Percentiles rank a stretch among this genome's conserved stretches.
phyloP scores from a whole-genome alignment of 139 green algal genomes.

The Chlorella sp. region DNA sequence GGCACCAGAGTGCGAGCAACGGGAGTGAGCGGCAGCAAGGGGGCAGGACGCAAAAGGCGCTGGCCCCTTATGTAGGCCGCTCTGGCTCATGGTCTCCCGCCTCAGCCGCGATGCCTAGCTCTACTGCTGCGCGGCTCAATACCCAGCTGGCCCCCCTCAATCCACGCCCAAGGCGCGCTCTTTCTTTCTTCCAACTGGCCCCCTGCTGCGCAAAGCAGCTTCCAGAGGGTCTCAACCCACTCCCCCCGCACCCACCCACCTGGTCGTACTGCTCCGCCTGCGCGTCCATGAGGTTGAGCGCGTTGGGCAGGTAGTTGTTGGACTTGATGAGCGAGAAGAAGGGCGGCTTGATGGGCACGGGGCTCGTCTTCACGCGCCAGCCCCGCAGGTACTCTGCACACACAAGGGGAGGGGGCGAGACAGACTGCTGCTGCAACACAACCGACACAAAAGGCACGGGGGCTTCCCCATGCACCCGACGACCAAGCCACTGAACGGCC shows the following conservation, averaged over 20 bases:
- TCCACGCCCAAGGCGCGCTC: too few relatives aligned
- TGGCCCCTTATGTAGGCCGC: too few relatives aligned
- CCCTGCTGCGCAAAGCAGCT: not conserved
- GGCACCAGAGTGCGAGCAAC: too few relatives aligned
- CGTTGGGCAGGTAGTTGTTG: constrained; percentile 74
- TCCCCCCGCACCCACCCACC: constrained; percentile 24
- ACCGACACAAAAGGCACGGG: too few relatives aligned
- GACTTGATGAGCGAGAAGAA: constrained; percentile 66
- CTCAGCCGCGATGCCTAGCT: too few relatives aligned
- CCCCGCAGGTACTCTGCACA: constrained; percentile 45
- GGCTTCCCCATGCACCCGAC: too few relatives aligned
- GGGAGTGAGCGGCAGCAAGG: not conserved
- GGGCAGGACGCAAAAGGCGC: not conserved
- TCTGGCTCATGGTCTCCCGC: too few relatives aligned
- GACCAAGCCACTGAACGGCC: too few relatives aligned
- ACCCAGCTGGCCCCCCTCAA: too few relatives aligned
- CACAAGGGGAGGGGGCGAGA: not conserved
- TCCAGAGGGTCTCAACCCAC: constrained; percentile 29
- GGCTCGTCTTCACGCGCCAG: constrained; percentile 57
- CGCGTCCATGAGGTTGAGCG: constrained; percentile 62
- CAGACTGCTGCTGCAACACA: too few relatives aligned
- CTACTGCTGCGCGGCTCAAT: too few relatives aligned
- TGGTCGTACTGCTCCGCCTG: constrained; percentile 56
- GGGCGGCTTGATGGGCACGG: constrained; percentile 52
- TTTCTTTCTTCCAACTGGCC: too few relatives aligned